Evolutionary conservation across 192 early-diverging fungal species (phyloP).

Genomic region (Entomortierella parvispora): DNA sequence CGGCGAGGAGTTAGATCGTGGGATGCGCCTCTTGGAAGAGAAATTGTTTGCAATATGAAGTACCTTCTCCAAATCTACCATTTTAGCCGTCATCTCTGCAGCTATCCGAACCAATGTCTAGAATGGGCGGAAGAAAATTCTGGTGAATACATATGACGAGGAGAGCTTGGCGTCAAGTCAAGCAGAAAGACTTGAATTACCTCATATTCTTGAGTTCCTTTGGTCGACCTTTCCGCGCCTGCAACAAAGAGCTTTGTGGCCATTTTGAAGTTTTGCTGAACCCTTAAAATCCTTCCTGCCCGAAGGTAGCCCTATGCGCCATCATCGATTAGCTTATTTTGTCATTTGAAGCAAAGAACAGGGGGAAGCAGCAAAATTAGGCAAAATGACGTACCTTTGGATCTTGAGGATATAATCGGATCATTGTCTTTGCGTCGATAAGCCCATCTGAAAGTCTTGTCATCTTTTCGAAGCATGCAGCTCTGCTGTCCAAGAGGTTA

Average conservation of each 20-base stretch:
- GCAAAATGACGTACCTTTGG: slow-evolving; percentile 25
- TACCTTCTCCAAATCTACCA: slow-evolving; percentile 38
- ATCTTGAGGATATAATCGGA: slow-evolving; percentile 17
- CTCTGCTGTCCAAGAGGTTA: slow-evolving; percentile 45
- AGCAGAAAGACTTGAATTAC: slow-evolving; percentile 2
- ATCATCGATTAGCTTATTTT: neutral
- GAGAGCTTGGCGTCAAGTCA: too few species aligned
- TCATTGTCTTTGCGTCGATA: slow-evolving; percentile 36
- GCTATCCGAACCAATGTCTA: slow-evolving; percentile 32
- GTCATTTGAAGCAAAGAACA: neutral
- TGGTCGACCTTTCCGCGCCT: slow-evolving; percentile 35
- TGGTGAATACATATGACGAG: too few species aligned
- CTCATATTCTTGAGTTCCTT: slow-evolving; percentile 31
- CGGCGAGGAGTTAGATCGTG: neutral
- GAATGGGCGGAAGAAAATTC: neutral
- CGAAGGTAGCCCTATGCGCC: slow-evolving; percentile 33
- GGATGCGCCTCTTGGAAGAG: neutral
- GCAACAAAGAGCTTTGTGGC: slow-evolving; percentile 30
- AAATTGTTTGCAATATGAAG: neutral
- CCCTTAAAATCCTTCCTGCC: slow-evolving; percentile 29
- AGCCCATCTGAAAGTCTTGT: slow-evolving; percentile 23
- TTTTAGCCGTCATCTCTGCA: slow-evolving; percentile 6
- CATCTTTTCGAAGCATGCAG: slow-evolving; percentile 32
- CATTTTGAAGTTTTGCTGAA: slow-evolving; percentile 33
- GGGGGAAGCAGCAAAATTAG: neutral